phyloP scores from a whole-genome alignment of 1,284 basidiomycete genomes.

The Ustilago shanxiensis region DNA sequence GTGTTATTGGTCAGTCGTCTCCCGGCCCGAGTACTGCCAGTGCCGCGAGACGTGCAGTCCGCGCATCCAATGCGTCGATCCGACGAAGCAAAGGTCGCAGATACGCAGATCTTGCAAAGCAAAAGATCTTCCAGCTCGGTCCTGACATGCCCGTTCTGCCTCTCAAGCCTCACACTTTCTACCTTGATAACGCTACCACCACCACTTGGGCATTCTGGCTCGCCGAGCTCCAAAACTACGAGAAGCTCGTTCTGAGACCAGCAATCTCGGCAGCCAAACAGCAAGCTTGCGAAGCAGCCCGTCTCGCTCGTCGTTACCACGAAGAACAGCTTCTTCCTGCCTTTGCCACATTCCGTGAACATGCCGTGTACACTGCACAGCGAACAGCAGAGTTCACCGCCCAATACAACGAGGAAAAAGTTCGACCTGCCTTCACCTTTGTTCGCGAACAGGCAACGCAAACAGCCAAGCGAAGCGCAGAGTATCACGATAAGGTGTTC shows the following conservation, averaged over 20 bases:
- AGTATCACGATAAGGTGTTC: slow-evolving; percentile 30
- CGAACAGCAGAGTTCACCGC: slow-evolving; percentile 17
- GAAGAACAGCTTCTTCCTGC: slow-evolving; percentile 23
- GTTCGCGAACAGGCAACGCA: slow-evolving; percentile 21
- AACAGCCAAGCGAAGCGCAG: slow-evolving; percentile 15
- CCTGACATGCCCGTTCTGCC: slow-evolving; percentile 19
- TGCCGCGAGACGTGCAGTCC: neutral
- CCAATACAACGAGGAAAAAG: slow-evolving; percentile 15
- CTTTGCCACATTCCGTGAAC: slow-evolving; percentile 23
- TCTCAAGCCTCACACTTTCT: slow-evolving; percentile 1
- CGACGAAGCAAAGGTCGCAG: slow-evolving; percentile 4
- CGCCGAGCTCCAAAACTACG: slow-evolving; percentile 24
- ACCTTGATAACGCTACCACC: slow-evolving; percentile 39
- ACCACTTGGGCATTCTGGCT: slow-evolving; percentile 43
- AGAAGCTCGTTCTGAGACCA: slow-evolving; percentile 16
- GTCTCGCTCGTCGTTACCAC: slow-evolving; percentile 26
- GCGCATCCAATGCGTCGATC: neutral
- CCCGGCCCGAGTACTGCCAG: slow-evolving; percentile 1
- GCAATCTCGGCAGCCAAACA: slow-evolving; percentile 15
- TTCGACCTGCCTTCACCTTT: slow-evolving; percentile 22
- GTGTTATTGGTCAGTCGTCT: neutral
- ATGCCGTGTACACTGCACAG: slow-evolving; percentile 20
- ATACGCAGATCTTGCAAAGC: slow-evolving; percentile 7
- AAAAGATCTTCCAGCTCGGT: slow-evolving; percentile 8
- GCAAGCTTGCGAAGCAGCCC: slow-evolving; percentile 32